Base-by-base conservation (phyloP, 148 eudicot genomes). In the Amaranthus cruentus region DNA sequence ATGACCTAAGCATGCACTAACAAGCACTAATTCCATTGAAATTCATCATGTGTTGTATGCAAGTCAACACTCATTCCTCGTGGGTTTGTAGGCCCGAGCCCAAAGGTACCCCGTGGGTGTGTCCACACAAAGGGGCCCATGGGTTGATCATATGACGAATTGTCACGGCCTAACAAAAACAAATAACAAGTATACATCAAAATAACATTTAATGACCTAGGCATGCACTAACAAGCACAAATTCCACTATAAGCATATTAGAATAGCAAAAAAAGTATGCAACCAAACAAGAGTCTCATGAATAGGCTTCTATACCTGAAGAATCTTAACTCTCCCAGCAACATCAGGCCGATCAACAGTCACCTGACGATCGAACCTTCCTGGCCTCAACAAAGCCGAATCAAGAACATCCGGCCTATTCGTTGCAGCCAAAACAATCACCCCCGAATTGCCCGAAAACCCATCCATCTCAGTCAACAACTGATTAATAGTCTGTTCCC, bases 381-480 rank as follows among this genome's bases (percentile, higher is more conserved):
- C 99, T 7, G 99, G 99, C 85, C 99, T 92, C 80, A 95, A 72
- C 94, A 95, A 82, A 0, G 99, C 99, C 0, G 99, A 87, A 83
- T 95, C 99, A 82, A 95, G 90, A 67, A 95, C 99, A 88, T 95
- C 99, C 0, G 99, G 99, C 76, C 99, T 81, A 61, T 95, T 95
- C 4, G 99, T 95, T 0, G 99, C 99, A 43, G 99, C 99, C 87
- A 95, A 76, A 43, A 95, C 99, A 71, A 95, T 95, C 4, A 95
- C 99, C 55, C 99, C 99, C 0, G 99, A 91, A 77, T 95, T 95
- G 2, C 99, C 99, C 1, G 97, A 88, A 56, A 95, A 95, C 0
- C 99, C 99, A 84, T 95, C 99, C 99, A 95, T 92, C 84, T 95
- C 99, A 11, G 99, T 91, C 90, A 95, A 84, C 72, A 95, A 82